Conservation (phyloP, 75 land plant species). For the Cupressus sempervirens region DNA sequence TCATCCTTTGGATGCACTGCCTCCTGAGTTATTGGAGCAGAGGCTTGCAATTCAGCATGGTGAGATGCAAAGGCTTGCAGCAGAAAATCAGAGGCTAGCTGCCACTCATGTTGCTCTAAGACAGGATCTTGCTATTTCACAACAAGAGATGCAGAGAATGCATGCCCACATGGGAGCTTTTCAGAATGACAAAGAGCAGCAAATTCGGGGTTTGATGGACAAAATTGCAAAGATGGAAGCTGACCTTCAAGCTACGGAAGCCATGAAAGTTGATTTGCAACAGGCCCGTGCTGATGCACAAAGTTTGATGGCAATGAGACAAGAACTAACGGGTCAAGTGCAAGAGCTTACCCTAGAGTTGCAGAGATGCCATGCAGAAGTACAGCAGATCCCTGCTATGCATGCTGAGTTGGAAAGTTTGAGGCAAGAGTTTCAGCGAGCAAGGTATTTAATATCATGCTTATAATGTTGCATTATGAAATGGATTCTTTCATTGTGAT, state of each 20-base stretch:
- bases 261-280: conserved; percentile 52
- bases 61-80: conserved; percentile 69
- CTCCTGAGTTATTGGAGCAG: conserved; percentile 64
- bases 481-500: background rate
- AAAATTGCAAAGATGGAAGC: conserved; percentile 62
- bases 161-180: conserved; percentile 50
- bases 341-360: conserved; percentile 56
- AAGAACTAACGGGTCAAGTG: conserved; percentile 52
- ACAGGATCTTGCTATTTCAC: conserved; percentile 79
- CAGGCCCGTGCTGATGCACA: conserved; percentile 52
- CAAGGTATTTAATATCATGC: conserved; percentile 36
- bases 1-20: conserved; percentile 43
- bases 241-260: conserved; percentile 48
- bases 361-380: conserved; percentile 54
- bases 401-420: conserved; percentile 62
- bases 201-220: conserved; percentile 48
- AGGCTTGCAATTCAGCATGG: conserved; percentile 69
- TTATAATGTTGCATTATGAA: background rate
- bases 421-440: conserved; percentile 67
- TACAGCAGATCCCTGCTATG: conserved; percentile 62
- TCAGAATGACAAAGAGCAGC: conserved; percentile 65
- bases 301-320: conserved; percentile 50
- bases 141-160: conserved; percentile 66
- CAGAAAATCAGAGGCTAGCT: conserved; percentile 81
- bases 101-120: conserved; percentile 77